Percentiles rank a stretch among this genome's conserved stretches.
Conservation (phyloP, 2,329 filamentous ascomycete genomes). For the Fusarium compactum region DNA sequence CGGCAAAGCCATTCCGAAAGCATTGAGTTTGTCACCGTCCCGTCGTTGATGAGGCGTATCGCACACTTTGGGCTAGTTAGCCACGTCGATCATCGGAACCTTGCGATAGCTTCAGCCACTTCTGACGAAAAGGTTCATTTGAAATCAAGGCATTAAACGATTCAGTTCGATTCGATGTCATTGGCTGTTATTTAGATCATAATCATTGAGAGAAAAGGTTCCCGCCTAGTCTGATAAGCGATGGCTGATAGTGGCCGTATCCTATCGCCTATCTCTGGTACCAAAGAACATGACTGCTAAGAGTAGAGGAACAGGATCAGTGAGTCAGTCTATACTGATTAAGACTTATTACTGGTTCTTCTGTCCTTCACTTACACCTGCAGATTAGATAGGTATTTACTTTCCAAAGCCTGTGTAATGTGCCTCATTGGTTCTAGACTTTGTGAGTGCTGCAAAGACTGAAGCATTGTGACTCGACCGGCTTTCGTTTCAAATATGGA, state of each 20-base stretch:
- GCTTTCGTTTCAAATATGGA: not conserved
- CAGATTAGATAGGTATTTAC: not conserved
- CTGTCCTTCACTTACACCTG: not conserved
- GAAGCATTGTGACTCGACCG: not conserved
- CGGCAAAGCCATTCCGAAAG: conserved; percentile 25
- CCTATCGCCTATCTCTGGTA: not conserved
- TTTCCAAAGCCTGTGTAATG: not conserved
- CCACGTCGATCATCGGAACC: conserved; percentile 33
- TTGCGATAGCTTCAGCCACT: conserved; percentile 27
- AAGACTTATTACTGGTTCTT: not conserved
- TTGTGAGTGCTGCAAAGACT: not conserved
- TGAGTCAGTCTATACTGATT: not conserved
- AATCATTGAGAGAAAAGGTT: conserved; percentile 4
- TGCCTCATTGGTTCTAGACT: not conserved
- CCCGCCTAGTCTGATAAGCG: not conserved
- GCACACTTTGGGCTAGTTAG: conserved; percentile 23
- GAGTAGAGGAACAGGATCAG: not conserved
- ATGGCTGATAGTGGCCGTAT: not conserved
- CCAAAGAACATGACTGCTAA: not conserved
- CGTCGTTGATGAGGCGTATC: conserved; percentile 20
- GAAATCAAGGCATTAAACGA: conserved; percentile 21
- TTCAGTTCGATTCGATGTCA: not conserved
- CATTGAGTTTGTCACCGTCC: conserved; percentile 22
- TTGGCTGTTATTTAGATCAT: not conserved
- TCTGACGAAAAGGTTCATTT: conserved; percentile 19